Percentiles rank a stretch among this genome's conserved stretches.
These are phyloP conservation scores for Zasmidium citrigriseum DNA, from an alignment of 2,329 filamentous ascomycete genomes.

Conservation along the genomic window DNA sequence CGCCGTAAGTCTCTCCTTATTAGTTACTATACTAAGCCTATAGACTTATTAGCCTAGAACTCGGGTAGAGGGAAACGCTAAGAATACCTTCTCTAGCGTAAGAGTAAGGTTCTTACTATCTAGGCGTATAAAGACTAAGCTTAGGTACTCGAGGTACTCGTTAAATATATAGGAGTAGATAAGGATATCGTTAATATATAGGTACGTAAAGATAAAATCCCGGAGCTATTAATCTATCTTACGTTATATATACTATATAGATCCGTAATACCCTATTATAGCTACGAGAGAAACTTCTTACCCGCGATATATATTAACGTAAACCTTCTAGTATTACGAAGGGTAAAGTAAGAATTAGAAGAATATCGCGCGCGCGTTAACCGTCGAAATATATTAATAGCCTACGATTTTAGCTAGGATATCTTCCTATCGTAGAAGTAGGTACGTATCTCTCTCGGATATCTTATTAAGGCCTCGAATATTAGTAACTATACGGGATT, in stretches of 20 bases:
- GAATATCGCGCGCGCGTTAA: neutral
- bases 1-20: neutral
- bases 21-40: neutral
- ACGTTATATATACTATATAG: neutral
- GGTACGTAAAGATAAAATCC: neutral
- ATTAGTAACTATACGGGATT: neutral
- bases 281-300: neutral
- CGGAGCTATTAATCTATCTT: neutral
- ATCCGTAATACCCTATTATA: neutral
- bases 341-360: neutral
- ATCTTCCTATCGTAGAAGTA: neutral
- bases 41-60: neutral
- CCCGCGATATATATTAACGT: neutral
- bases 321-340: neutral
- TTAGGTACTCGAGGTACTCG: neutral
- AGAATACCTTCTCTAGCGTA: neutral
- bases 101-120: neutral
- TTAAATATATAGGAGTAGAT: neutral
- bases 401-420: neutral
- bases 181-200: neutral
- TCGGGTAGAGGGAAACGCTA: neutral
- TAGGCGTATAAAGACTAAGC: neutral
- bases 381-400: neutral
- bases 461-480: neutral
- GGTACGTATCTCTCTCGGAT: neutral